These are phyloP conservation scores for Plasmodiophora brassicae DNA, from an alignment of 208 protist species.

Conservation along the genomic window DNA sequence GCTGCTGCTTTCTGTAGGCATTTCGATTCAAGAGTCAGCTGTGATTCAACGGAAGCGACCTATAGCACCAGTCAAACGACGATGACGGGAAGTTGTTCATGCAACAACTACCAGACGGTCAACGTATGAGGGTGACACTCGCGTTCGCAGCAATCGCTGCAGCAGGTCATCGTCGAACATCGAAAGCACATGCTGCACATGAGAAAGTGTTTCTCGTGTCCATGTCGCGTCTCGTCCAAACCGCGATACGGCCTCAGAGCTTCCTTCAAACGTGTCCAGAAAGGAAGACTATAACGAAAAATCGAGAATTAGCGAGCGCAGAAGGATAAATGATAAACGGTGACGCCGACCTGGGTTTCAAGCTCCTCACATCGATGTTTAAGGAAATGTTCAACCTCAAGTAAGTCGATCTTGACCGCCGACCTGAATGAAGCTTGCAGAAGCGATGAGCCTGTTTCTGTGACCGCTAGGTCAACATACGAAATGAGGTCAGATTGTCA, in stretches of 20 bases:
- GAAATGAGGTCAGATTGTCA: too few relatives aligned
- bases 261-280: background rate
- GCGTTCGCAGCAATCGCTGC: background rate
- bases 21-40: background rate
- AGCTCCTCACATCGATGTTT: background rate
- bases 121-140: background rate
- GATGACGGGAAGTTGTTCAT: background rate
- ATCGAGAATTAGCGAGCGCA: background rate
- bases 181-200: background rate
- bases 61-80: background rate
- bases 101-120: background rate
- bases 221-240: background rate
- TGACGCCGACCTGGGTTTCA: background rate
- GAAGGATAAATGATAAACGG: background rate
- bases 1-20: background rate
- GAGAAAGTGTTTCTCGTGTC: background rate
- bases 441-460: too few relatives aligned
- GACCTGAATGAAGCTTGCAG: background rate
- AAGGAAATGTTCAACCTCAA: background rate
- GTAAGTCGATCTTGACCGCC: background rate
- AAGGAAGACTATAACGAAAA: background rate
- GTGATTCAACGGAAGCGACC: background rate
- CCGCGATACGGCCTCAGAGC: background rate
- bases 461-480: too few relatives aligned
- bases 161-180: background rate